Conservation (phyloP, 2,329 filamentous ascomycete genomes). For the Dryadomyces sulphureus region DNA sequence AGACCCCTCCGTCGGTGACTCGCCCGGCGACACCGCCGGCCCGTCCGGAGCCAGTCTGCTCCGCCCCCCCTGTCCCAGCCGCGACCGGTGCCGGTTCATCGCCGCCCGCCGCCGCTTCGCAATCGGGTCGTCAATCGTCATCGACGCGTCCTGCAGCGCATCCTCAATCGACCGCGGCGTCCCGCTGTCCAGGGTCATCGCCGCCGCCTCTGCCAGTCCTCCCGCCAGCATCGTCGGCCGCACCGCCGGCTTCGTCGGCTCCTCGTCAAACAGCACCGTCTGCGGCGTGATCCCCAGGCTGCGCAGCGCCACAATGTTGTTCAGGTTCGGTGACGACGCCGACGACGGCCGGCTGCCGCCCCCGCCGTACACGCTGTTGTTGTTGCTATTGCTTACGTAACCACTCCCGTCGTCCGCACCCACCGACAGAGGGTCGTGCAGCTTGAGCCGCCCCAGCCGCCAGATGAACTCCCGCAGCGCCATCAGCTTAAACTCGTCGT, state of each 20-base stretch:
- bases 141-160: slow-evolving; percentile 80
- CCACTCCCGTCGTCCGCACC: slow-evolving; percentile 1
- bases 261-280: slow-evolving; percentile 84
- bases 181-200: slow-evolving; percentile 16
- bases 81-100: slow-evolving; percentile 33
- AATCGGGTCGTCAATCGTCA: slow-evolving; percentile 61
- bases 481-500: slow-evolving; percentile 83
- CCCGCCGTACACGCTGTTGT: not conserved
- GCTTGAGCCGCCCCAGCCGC: slow-evolving; percentile 61
- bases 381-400: slow-evolving; percentile 15
- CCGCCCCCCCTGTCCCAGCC: slow-evolving; percentile 22
- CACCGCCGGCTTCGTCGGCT: slow-evolving; percentile 28
- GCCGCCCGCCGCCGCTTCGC: slow-evolving; percentile 37
- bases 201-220: slow-evolving; percentile 15
- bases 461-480: slow-evolving; percentile 83
- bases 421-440: slow-evolving; percentile 28
- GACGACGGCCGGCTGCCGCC: too few relatives aligned
- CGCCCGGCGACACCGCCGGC: slow-evolving; percentile 8
- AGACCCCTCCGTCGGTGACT: slow-evolving; percentile 14
- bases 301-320: slow-evolving; percentile 59
- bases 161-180: slow-evolving; percentile 64
- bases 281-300: slow-evolving; percentile 67
- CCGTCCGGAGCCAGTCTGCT: slow-evolving; percentile 10
- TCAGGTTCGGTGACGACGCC: slow-evolving; percentile 28
- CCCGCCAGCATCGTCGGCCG: slow-evolving; percentile 8